Evolutionary conservation across 129 eudicot genomes (phyloP).

Genomic region (Escallonia herrerae): DNA sequence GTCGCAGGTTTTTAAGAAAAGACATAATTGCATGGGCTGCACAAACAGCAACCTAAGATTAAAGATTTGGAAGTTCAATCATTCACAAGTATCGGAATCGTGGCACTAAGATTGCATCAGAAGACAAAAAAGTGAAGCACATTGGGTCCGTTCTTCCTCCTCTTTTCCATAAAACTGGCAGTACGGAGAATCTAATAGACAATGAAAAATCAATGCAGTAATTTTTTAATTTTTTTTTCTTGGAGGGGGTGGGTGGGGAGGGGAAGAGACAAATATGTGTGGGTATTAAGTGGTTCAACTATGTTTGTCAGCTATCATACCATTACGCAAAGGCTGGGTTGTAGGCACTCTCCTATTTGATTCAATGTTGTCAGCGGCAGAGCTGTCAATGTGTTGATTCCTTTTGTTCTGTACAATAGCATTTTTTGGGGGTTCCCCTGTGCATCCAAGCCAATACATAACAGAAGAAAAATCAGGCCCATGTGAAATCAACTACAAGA

Average conservation of each 20-base stretch:
- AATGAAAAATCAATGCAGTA: too few relatives aligned
- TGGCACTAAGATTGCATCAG: too few relatives aligned
- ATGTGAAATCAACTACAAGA: background rate
- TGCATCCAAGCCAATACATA: conserved; percentile 13
- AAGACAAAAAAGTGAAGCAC: too few relatives aligned
- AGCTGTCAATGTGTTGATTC: conserved; percentile 20
- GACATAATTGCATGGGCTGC: conserved; percentile 76
- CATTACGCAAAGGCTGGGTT: conserved; percentile 53
- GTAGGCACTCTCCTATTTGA: conserved; percentile 14
- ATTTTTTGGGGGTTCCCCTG: conserved; percentile 28
- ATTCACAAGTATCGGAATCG: too few relatives aligned
- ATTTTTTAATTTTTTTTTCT: too few relatives aligned
- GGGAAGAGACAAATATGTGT: background rate
- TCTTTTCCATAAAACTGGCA: too few relatives aligned
- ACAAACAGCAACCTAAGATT: conserved; percentile 5
- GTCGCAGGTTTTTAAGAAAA: conserved; percentile 43
- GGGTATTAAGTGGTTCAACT: background rate
- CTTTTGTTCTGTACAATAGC: conserved; percentile 24
- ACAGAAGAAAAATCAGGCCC: conserved; percentile 2
- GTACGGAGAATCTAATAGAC: too few relatives aligned
- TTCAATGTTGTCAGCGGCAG: conserved; percentile 20
- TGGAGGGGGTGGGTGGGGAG: too few relatives aligned
- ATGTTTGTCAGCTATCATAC: conserved; percentile 31
- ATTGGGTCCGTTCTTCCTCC: too few relatives aligned
- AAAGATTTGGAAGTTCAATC: too few relatives aligned